phyloP scores from a whole-genome alignment of 768 basidiomycete species.

The Basidioascus undulatus region DNA sequence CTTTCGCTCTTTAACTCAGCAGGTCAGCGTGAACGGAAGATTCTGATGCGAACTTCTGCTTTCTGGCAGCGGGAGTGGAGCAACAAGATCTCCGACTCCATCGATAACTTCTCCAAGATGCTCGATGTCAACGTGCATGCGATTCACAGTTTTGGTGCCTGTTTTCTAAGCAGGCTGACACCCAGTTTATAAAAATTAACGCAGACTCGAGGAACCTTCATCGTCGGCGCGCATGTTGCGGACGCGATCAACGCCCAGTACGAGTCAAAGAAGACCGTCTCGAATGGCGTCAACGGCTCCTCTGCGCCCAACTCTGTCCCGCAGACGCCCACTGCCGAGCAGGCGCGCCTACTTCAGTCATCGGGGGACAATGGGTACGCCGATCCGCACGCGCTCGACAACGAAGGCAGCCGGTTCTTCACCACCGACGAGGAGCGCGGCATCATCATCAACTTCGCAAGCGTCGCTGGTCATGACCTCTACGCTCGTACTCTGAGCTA shows the following conservation, averaged over 20 bases:
- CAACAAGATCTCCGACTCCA: constrained; percentile 7
- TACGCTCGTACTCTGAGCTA: constrained; percentile 16
- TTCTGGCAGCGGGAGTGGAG: constrained; percentile 6
- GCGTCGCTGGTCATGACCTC: constrained; percentile 12
- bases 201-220: constrained; percentile 13
- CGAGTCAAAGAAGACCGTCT: constrained; percentile 6
- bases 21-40: too few relatives aligned
- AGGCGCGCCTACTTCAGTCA: too few relatives aligned
- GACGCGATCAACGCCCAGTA: constrained; percentile 17
- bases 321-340: too few relatives aligned
- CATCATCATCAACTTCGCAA: constrained; percentile 17
- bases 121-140: constrained; percentile 13
- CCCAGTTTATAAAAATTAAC: background rate
- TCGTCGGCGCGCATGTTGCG: constrained; percentile 15
- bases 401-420: constrained; percentile 11
- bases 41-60: too few relatives aligned
- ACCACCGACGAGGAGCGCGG: constrained; percentile 15
- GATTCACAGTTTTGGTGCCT: background rate
- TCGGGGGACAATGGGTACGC: too few relatives aligned
- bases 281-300: too few relatives aligned
- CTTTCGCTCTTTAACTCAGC: background rate
- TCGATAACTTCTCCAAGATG: constrained; percentile 15
- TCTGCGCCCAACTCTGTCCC: too few relatives aligned
- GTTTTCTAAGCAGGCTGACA: background rate
- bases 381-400: too few relatives aligned